Conservation (phyloP, 1,284 basidiomycete species). For the Veloboletus limbatus region DNA sequence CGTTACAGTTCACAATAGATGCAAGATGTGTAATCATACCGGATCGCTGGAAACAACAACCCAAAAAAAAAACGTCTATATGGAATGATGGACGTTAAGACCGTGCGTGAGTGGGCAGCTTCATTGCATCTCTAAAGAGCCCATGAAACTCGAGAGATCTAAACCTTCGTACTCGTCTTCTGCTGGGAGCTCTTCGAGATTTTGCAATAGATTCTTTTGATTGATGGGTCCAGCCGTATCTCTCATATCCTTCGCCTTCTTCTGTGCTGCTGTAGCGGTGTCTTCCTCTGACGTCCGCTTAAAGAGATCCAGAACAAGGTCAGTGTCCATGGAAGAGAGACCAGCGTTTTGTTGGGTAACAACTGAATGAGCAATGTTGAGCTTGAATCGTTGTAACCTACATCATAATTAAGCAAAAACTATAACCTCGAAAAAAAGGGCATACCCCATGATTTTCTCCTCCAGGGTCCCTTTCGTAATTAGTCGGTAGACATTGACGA, state of each 20-base stretch:
- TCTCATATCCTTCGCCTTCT: constrained; percentile 53
- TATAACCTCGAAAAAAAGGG: constrained; percentile 2
- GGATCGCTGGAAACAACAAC: constrained; percentile 14
- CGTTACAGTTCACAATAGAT: constrained; percentile 36
- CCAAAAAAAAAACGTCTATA: constrained; percentile 17
- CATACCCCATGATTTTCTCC: constrained; percentile 99
- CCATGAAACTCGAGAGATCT: constrained; percentile 84
- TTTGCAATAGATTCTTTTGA: constrained; percentile 81
- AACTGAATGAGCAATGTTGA: constrained; percentile 96
- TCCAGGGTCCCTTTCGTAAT: constrained; percentile 97
- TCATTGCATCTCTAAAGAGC: constrained; percentile 53
- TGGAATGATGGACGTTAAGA: constrained; percentile 15
- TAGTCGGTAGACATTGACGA: constrained; percentile 97
- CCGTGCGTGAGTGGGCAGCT: background rate
- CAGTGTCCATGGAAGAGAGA: constrained; percentile 94
- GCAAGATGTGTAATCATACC: constrained; percentile 33
- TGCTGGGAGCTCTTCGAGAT: constrained; percentile 83
- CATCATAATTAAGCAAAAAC: constrained; percentile 17
- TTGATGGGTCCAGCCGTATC: constrained; percentile 51
- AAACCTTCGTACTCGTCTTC: constrained; percentile 89
- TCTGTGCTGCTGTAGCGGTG: constrained; percentile 47
- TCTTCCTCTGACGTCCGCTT: constrained; percentile 76
- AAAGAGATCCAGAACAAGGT: constrained; percentile 95
- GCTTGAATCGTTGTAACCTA: constrained; percentile 96
- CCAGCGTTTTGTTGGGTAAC: constrained; percentile 98